Evolutionary conservation across 1,284 basidiomycete genomes (phyloP), one percentile per base, ranked within the genome.

Genomic region (Trametes hirsuta): DNA sequence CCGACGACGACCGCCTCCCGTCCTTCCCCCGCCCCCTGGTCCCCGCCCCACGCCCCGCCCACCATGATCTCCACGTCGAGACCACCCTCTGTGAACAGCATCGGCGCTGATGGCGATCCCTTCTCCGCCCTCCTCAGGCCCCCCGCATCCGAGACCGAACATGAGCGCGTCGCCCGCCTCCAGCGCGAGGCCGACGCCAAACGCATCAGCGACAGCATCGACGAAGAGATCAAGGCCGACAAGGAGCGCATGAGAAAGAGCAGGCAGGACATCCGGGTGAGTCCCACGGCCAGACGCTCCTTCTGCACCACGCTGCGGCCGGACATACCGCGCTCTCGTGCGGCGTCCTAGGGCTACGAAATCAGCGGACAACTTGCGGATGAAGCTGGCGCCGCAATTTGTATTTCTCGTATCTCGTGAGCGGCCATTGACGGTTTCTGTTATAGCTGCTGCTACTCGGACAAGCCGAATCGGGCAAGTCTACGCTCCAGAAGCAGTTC

Each of bases 381-480:
- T 30, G 18, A 18, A 18, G 18, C 18, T 18, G 18, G 18, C 18
- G 18, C 3, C 53, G 21, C 40, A 21, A 15, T 35, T 12, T 15
- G 12, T 25, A 3, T 34, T 22, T 40, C 40, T 44, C 50, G 40
- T 44, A 52, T 25, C 41, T 18, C 15, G 34, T 18, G n/a, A 25
- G 37, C 40, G 6, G 41, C 22, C 14, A 48, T 55, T 66, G 35
- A 66, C 30, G 11, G 18, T 44, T 18, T 48, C 25, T 18, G 8
- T 37, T 52, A 61, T 65, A 93, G 90, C 77, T 93, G 44, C 77
- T 93, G 18, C 81, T 93, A 53, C 83, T 93, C 47, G 90, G 90
- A 41, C 90, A 93, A 69, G 90, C 91, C 47, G 90, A 93, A 77
- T 91, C 88, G 30, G 91, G 90, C 66, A 93, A 92, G 72, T 90